Base-by-base conservation (phyloP, 495 filamentous ascomycete genomes). In the Neurospora sp. region DNA sequence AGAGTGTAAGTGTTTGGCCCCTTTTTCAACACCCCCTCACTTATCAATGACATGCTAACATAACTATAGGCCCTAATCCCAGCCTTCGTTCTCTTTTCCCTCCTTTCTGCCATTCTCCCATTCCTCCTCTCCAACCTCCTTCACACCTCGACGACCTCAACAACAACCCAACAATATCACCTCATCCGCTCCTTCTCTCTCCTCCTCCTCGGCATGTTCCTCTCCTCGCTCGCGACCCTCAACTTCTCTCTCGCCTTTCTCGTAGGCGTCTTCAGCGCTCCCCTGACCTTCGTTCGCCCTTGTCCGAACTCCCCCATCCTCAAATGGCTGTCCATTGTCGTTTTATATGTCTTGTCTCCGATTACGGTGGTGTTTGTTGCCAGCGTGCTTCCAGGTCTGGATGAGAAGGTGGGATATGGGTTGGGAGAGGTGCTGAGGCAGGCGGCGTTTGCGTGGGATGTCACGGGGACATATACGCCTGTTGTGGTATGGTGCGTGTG, bases 401-500 rank as follows among this genome's bases (percentile, higher is more conserved):
- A 80, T 0, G 53, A 65, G 9, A 35, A 65, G 27, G 53, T 65
- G 27, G 53, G 53, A 18, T 35, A 16, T 9, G 53, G 53, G 27
- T 76, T 93, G 2, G 84, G 83, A 53, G 81, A 83, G 1, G 84
- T 95, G 3, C 82, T 98, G 69, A 85, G 86, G 48, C 88, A 93
- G 80, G 94, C 93, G 18, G 92, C 92, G 3, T 93, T 95, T 75
- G 96, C 92, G 0, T 98, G 95, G 96, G 86, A 91, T 77, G 92
- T 97, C 20, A 94, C 91, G 86, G 94, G 95, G 3, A 88, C 95
- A 85, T 97, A 94, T 85, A 97, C 94, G 44, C 85, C 91, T 73
- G 89, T 98, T 9, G 90, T 98, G 44, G 90, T 98, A 20, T 99
- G 96, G 94, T 93, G 93, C 80, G 93, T 98, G 39, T 99, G 96